Conservation (phyloP, 148 eudicot genomes). For the Heliamphora exappendiculata region DNA sequence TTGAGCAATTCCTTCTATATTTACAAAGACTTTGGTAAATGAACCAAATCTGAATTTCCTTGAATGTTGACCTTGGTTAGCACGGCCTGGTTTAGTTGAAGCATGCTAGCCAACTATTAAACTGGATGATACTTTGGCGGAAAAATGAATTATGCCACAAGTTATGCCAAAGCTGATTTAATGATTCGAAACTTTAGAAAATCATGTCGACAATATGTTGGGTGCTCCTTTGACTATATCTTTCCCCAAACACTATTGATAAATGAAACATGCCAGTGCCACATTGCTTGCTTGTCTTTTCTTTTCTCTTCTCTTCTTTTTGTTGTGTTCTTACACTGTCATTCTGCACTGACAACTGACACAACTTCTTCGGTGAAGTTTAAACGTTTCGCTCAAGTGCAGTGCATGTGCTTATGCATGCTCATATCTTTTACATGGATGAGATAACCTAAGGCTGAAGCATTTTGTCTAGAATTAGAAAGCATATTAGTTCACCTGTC, state of each 20-base stretch:
- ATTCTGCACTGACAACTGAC: neutral
- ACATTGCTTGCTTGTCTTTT: neutral
- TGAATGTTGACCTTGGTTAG: neutral
- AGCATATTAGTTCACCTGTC: constrained; percentile 53
- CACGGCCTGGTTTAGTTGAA: neutral
- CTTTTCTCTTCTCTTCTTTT: neutral
- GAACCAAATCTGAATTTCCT: neutral
- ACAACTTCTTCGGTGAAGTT: neutral
- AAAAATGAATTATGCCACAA: neutral
- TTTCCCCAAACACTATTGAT: neutral
- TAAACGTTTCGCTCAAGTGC: neutral
- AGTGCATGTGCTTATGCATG: neutral
- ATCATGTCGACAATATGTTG: neutral
- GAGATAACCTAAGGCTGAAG: neutral
- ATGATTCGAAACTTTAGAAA: neutral
- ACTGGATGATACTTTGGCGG: neutral
- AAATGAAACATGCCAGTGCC: neutral
- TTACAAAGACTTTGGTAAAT: neutral
- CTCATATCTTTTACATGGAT: neutral
- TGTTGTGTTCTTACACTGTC: neutral
- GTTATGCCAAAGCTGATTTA: neutral
- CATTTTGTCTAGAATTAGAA: constrained; percentile 1
- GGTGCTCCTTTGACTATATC: neutral
- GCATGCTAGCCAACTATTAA: neutral
- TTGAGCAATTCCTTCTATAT: neutral